Percentiles rank a stretch among this genome's conserved stretches.
Conservation (phyloP, 164 flowering plant species). For the Vitis vinifera region ASM3070453v1 NC_081812.1:12073001-12073500, state of each 20-base stretch:
- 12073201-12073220: slow-evolving; percentile 77
- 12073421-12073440: slow-evolving; percentile 84
- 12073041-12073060: slow-evolving; percentile 83
- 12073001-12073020: neutral
- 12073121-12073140: neutral
- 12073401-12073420: neutral
- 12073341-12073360: slow-evolving; percentile 1
- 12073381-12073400: neutral
- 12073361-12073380: no score
- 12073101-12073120: slow-evolving; percentile 70
- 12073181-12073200: slow-evolving; percentile 67
- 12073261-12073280: slow-evolving; percentile 92
- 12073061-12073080: slow-evolving; percentile 85
- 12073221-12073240: slow-evolving; percentile 82
- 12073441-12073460: slow-evolving; percentile 93
- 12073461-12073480: slow-evolving; percentile 71
- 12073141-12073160: neutral
- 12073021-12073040: slow-evolving; percentile 73
- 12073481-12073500: slow-evolving; percentile 88
- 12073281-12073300: slow-evolving; percentile 81
- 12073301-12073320: slow-evolving; percentile 70
- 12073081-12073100: slow-evolving; percentile 82
- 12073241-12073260: slow-evolving; percentile 82
- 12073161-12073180: neutral
- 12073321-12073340: slow-evolving; percentile 3